Evolutionary conservation across 805 yeast genomes (phyloP).

Genomic region (Osmozyma mogii): DNA sequence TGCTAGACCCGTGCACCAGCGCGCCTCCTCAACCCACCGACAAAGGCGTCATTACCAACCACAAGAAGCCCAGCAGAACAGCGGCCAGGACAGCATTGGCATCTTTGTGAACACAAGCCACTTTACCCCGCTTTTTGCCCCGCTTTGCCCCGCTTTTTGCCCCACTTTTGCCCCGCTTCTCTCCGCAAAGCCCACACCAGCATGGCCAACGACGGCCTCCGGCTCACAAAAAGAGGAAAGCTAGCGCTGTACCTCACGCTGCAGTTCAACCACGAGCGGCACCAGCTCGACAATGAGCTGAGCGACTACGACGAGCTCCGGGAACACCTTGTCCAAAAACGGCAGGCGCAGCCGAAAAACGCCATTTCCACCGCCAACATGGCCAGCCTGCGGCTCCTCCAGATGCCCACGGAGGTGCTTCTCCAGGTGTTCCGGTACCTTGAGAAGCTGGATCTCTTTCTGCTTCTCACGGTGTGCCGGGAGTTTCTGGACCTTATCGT

Average conservation of each 20-base stretch:
- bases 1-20: too few relatives aligned
- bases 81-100: too few relatives aligned
- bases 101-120: too few relatives aligned
- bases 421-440: constrained; percentile 60
- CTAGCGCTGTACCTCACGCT: constrained; percentile 10
- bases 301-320: constrained; percentile 29
- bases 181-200: too few relatives aligned
- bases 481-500: constrained; percentile 73
- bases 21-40: too few relatives aligned
- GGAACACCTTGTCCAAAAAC: constrained; percentile 22
- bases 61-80: too few relatives aligned
- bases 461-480: constrained; percentile 65
- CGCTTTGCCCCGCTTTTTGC: too few relatives aligned
- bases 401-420: constrained; percentile 53
- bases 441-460: constrained; percentile 53
- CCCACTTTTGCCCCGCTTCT: too few relatives aligned
- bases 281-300: constrained; percentile 23
- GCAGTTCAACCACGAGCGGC: constrained; percentile 7
- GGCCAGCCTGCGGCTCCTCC: constrained; percentile 33
- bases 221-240: constrained; percentile 9
- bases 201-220: constrained; percentile 2
- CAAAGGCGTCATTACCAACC: too few relatives aligned
- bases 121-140: too few relatives aligned
- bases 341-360: constrained; percentile 18
- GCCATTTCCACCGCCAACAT: constrained; percentile 9